Percentiles rank a stretch among this genome's conserved stretches.
These are phyloP conservation scores for Xerocomellus amylosporus DNA, from an alignment of 768 basidiomycete species.

Conservation along the genomic window DNA sequence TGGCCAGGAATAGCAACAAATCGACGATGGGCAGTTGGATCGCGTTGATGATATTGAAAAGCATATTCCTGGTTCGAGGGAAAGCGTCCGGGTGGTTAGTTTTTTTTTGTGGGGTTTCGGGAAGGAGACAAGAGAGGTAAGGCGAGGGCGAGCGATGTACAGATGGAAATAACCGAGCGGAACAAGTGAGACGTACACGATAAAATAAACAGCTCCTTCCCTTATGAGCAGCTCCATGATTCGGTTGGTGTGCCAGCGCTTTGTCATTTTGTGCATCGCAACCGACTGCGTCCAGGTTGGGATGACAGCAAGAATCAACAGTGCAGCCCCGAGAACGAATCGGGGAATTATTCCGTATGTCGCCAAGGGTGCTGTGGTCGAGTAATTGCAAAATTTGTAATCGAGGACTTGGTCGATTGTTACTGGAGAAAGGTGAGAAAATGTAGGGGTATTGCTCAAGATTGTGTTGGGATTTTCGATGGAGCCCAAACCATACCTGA, in stretches of 20 bases:
- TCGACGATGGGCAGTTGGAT: background rate
- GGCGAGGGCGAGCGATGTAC: background rate
- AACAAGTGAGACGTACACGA: slow-evolving; percentile 5
- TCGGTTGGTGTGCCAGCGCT: slow-evolving; percentile 3
- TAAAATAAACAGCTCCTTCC: slow-evolving; percentile 16
- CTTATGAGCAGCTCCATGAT: slow-evolving; percentile 3
- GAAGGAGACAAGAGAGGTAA: background rate
- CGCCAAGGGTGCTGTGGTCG: background rate
- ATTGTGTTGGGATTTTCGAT: background rate
- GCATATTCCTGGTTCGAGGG: background rate
- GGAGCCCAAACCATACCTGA: background rate
- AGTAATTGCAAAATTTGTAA: background rate
- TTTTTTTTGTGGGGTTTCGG: no score
- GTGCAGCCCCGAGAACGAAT: background rate
- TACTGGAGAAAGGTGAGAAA: background rate
- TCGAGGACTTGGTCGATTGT: background rate
- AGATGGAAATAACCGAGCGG: background rate
- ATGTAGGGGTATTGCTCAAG: background rate
- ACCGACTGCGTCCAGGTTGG: background rate
- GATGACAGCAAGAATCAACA: slow-evolving; percentile 4
- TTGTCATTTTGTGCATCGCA: slow-evolving; percentile 6
- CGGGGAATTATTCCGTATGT: slow-evolving; percentile 9
- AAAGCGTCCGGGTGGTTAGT: background rate
- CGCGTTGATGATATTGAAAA: slow-evolving; percentile 1
- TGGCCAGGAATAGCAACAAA: background rate